Percentiles rank a stretch among this genome's conserved stretches.
phyloP scores from a whole-genome alignment of 306 rosid genomes.

The Fagus crenata region DNA sequence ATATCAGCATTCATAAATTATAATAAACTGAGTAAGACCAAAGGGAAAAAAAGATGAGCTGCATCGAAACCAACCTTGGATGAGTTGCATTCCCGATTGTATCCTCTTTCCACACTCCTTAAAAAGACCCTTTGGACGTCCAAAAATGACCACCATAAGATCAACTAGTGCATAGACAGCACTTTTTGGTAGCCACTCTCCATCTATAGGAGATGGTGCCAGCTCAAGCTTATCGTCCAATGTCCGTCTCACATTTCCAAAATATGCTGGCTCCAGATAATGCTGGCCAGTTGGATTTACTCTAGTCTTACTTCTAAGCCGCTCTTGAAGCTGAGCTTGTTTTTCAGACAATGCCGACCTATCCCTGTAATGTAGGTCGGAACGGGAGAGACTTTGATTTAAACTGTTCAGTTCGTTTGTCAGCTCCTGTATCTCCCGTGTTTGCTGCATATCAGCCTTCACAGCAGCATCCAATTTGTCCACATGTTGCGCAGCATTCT shows the following conservation, averaged over 20 bases:
- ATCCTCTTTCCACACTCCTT: conserved; percentile 90
- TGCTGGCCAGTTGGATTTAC: conserved; percentile 52
- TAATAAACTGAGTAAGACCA: neutral
- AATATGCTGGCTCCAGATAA: conserved; percentile 72
- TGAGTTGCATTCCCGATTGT: conserved; percentile 72
- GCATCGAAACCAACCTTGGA: conserved; percentile 56
- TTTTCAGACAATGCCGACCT: conserved; percentile 80
- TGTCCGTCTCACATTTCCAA: conserved; percentile 72
- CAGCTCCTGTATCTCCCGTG: conserved; percentile 61
- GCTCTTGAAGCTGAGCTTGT: conserved; percentile 65
- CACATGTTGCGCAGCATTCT: conserved; percentile 83
- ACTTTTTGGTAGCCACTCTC: conserved; percentile 97
- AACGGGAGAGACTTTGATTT: conserved; percentile 81
- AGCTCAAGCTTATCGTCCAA: conserved; percentile 79
- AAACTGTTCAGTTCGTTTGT: conserved; percentile 66
- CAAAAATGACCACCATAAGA: conserved; percentile 74
- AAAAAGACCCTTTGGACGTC: conserved; percentile 95
- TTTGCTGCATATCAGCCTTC: conserved; percentile 77
- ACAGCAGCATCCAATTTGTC: conserved; percentile 90
- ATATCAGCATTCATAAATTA: neutral
- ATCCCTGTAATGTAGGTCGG: conserved; percentile 76
- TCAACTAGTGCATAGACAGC: conserved; percentile 90
- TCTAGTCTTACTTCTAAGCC: conserved; percentile 50
- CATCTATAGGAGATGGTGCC: conserved; percentile 91
- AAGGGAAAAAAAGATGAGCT: conserved; percentile 19